These are phyloP conservation scores for Chaetomium globosum DNA, from an alignment of 2,329 filamentous ascomycete genomes.

Conservation along the genomic window DNA sequence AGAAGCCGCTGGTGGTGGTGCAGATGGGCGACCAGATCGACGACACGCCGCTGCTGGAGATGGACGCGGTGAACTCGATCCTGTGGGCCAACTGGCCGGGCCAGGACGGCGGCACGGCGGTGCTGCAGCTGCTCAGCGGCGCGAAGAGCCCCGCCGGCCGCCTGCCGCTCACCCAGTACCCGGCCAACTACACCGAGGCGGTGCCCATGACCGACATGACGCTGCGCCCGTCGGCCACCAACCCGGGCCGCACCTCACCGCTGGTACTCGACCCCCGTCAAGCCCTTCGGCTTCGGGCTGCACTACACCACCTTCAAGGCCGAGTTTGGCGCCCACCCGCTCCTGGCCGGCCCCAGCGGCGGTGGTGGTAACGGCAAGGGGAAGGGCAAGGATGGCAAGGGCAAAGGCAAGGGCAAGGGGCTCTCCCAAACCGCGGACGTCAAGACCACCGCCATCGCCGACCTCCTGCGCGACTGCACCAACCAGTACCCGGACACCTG, in stretches of 20 bases:
- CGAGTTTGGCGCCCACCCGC: constrained; percentile 24
- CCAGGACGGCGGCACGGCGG: constrained; percentile 58
- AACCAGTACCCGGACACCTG: constrained; percentile 48
- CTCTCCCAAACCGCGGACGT: background rate
- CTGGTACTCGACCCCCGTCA: constrained; percentile 55
- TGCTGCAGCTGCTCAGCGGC: constrained; percentile 57
- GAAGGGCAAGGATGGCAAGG: background rate
- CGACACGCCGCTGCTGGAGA: constrained; percentile 50
- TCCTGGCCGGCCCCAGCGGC: constrained; percentile 30
- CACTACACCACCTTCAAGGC: constrained; percentile 56
- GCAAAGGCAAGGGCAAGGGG: background rate
- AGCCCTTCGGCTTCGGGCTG: constrained; percentile 57
- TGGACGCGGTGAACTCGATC: constrained; percentile 52
- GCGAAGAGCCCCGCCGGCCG: constrained; percentile 54
- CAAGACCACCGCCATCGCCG: constrained; percentile 40
- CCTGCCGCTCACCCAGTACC: constrained; percentile 59
- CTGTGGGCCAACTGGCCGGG: constrained; percentile 63
- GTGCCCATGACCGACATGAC: constrained; percentile 60
- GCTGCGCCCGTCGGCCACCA: constrained; percentile 47
- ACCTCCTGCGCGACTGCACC: constrained; percentile 41
- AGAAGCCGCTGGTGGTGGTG: constrained; percentile 54
- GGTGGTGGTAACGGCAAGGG: background rate
- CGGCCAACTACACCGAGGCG: constrained; percentile 52
- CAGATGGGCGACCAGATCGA: constrained; percentile 58
- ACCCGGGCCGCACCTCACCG: constrained; percentile 49